Evolutionary conservation across 441 rosid genomes (phyloP).

Genomic region (Gossypium schwendimanii): DNA sequence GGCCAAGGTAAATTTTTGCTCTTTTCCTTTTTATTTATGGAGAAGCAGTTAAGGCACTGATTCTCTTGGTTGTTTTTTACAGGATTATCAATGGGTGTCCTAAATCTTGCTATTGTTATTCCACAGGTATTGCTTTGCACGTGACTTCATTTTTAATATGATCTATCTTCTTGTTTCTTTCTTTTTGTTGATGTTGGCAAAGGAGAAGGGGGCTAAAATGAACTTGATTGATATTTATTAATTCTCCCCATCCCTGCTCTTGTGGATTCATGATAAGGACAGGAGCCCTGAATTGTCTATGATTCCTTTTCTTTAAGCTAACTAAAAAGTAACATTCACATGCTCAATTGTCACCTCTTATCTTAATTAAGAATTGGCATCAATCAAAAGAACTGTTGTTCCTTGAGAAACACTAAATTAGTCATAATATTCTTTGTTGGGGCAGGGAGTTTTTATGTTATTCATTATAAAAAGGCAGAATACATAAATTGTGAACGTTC

Average conservation of each 20-base stretch:
- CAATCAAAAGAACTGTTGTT: no score
- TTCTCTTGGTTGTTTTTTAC: slow-evolving; percentile 24
- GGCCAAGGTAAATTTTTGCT: slow-evolving; percentile 66
- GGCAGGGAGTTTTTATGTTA: neutral
- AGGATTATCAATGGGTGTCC: slow-evolving; percentile 96
- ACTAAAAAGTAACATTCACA: neutral
- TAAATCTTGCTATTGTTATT: slow-evolving; percentile 85
- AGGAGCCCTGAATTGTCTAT: neutral
- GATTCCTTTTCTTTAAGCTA: neutral
- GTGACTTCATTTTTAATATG: slow-evolving; percentile 1
- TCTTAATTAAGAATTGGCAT: neutral
- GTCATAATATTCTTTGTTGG: neutral
- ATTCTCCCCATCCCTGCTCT: neutral
- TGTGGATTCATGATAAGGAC: neutral
- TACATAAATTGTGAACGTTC: neutral
- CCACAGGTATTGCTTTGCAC: slow-evolving; percentile 63
- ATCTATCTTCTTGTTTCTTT: neutral
- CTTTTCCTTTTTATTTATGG: neutral
- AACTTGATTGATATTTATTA: neutral
- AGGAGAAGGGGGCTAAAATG: neutral
- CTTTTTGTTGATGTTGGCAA: neutral
- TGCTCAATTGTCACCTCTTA: neutral
- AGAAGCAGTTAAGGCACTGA: slow-evolving; percentile 19
- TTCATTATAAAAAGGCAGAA: neutral
- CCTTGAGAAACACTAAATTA: neutral